Conservation (phyloP, 2,329 filamentous ascomycete genomes). For the Ophiostoma ulmi region DNA sequence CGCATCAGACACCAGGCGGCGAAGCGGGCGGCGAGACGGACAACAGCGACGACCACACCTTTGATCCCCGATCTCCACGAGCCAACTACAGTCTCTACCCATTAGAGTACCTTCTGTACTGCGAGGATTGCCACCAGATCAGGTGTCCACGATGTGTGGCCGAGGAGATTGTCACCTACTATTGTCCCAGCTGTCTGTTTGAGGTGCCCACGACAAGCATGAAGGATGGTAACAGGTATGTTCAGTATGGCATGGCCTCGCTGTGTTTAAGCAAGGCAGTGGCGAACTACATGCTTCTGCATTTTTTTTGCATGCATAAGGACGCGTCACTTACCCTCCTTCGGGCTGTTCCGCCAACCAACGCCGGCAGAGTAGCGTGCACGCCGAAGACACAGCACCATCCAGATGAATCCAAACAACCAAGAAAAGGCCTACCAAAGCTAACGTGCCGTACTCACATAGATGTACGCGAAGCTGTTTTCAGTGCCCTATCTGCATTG, state of each 20-base stretch:
- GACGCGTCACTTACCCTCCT: slow-evolving; percentile 4
- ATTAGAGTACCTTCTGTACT: slow-evolving; percentile 89
- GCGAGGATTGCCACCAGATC: slow-evolving; percentile 95
- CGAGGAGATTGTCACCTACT: slow-evolving; percentile 93
- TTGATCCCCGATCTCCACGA: slow-evolving; percentile 77
- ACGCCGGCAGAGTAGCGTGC: background rate
- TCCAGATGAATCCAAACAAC: background rate
- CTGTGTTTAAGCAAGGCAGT: background rate
- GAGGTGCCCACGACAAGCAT: slow-evolving; percentile 92
- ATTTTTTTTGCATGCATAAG: slow-evolving; percentile 7
- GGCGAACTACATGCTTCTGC: too few relatives aligned
- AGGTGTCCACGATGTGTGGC: slow-evolving; percentile 86
- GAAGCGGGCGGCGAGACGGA: slow-evolving; percentile 20
- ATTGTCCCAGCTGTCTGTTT: slow-evolving; percentile 90
- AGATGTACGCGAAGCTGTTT: slow-evolving; percentile 94
- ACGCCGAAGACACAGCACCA: background rate
- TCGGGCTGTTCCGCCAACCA: background rate
- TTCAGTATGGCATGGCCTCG: slow-evolving; percentile 17
- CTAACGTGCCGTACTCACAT: slow-evolving; percentile 15
- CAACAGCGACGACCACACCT: slow-evolving; percentile 47
- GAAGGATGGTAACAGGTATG: slow-evolving; percentile 87
- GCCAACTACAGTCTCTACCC: slow-evolving; percentile 91
- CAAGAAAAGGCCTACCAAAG: background rate
- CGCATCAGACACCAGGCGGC: slow-evolving; percentile 32
- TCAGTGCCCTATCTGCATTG: slow-evolving; percentile 84